Base-by-base conservation (phyloP, 108 stramenopile genomes). In the Cyclotella cryptica region DNA sequence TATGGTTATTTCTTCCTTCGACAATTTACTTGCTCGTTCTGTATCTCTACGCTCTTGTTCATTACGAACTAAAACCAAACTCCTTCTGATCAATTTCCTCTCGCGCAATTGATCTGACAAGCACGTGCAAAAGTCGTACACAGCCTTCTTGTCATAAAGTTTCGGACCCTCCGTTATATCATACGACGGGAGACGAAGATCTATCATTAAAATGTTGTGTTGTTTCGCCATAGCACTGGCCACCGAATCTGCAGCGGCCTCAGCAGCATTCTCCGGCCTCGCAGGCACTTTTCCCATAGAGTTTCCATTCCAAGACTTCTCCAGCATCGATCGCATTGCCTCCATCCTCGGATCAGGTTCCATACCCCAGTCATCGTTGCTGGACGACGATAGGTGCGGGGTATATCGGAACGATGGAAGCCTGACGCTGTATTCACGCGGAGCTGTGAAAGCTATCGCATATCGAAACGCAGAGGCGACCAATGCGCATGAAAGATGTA, bases 151-250 rank as follows among this genome's bases (percentile, higher is more conserved):
- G 19, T 85, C 84, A 44, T 85, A 80, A 10, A 67, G 17, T 42
- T 64, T 84, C 11, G 75, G 63, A 10, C 84, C 84, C 44, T 85
- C 80, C 5, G 67, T 71, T 30, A 85, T 70, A 70, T 85, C 84
- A 72, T 79, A 85, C 1, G 70, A 55, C 0, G 84, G 84, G 39
- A 85, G 60, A 40, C 79, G 75, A 1, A 85, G 24, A 51, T 85
- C 84, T 28, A 85, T 69, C 75, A 69, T 71, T 18, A 85, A 10
- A 0, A 85, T 66, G 60, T 85, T 85, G 44, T 70, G 53, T 27
- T 43, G 30, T 41, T 43, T 14, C 14, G 43, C 70, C 80, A 81
- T 74, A 13, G 83, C 78, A 17, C 30, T 6, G 0, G 75, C 64
- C 2, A 85, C 77, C 13, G 76, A 77, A 27, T 85, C 78, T 0